A percentile compares a stretch with the other conserved stretches of the same genome.
These are phyloP conservation scores for Stachybotrys elegans DNA, from an alignment of 2,329 filamentous ascomycete genomes.

Conservation along the genomic window DNA sequence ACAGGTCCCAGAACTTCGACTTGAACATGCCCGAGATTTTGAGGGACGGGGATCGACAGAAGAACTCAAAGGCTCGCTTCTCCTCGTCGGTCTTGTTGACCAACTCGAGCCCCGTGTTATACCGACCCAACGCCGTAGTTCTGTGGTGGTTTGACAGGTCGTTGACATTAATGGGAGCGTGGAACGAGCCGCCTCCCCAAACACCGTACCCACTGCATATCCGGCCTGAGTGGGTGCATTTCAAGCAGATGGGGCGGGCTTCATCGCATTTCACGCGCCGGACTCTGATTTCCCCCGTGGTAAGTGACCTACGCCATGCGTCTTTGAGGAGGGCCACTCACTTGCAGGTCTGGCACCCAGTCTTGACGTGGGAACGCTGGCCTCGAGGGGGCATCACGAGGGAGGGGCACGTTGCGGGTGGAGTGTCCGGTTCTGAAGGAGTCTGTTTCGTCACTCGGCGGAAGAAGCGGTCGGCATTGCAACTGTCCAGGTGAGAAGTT, in stretches of 20 bases:
- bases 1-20: background rate
- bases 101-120: background rate
- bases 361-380: background rate
- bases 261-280: background rate
- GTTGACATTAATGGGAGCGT: background rate
- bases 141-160: background rate
- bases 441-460: too few species aligned
- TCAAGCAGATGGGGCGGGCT: background rate
- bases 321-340: background rate
- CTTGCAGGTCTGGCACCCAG: conserved; percentile 1
- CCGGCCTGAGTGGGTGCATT: background rate
- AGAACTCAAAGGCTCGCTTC: conserved; percentile 1
- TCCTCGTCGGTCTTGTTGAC: background rate
- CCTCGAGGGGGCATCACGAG: too few species aligned
- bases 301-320: background rate
- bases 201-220: background rate
- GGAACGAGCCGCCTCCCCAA: background rate
- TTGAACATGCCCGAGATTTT: background rate
- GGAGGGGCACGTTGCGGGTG: too few species aligned
- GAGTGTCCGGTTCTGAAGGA: too few species aligned
- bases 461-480: too few species aligned
- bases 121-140: background rate
- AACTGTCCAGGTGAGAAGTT: too few species aligned
- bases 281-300: background rate
- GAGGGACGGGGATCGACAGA: background rate